Base-by-base conservation (phyloP, 2,329 filamentous ascomycete species). In the Hypoxylon sp. region DNA sequence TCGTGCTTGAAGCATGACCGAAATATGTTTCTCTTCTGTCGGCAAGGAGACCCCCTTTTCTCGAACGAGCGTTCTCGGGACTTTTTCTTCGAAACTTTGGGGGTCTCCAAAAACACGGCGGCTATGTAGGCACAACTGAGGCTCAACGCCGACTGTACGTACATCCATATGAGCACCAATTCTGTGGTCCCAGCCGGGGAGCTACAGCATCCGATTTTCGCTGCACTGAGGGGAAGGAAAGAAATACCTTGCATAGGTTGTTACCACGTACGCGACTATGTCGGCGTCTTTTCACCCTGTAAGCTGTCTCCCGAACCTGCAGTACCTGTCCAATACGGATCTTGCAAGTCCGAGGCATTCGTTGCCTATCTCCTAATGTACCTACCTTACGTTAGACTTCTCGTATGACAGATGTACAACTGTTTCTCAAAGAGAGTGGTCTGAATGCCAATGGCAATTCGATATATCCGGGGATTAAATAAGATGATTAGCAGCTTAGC, bases 151-250 rank as follows among this genome's bases (percentile, higher is more conserved):
- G 46, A 63, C n/a, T 66, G 50, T 56, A 59, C 50, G n/a, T n/a
- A n/a, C n/a, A n/a, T n/a, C n/a, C n/a, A 38, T 46, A 51, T 26
- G n/a, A 24, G 40, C 38, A 16, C 32, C 51, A 45, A 63, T 57
- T 48, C 46, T 52, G 55, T 30, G 44, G 45, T 38, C 40, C 52
- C 38, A 58, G 32, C 49, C 54, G 60, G 56, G 49, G 53, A 50
- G 36, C 49, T 49, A 61, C 61, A 63, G 58, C 63, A 62, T 67
- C 67, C 67, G 57, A 61, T 67, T 62, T 54, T 67, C 67, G 67
- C 67, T 63, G 24, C 54, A 36, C 26, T 46, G 60, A 64, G 57
- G 45, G 54, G 58, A 50, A 48, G 12, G 28, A 50, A 44, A 64
- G 26, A 33, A 45, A 60, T 55, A 58, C 55, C 62, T 52, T 66